Conservation (phyloP, 768 basidiomycete species). For the Phlegmacium glaucopus region DNA sequence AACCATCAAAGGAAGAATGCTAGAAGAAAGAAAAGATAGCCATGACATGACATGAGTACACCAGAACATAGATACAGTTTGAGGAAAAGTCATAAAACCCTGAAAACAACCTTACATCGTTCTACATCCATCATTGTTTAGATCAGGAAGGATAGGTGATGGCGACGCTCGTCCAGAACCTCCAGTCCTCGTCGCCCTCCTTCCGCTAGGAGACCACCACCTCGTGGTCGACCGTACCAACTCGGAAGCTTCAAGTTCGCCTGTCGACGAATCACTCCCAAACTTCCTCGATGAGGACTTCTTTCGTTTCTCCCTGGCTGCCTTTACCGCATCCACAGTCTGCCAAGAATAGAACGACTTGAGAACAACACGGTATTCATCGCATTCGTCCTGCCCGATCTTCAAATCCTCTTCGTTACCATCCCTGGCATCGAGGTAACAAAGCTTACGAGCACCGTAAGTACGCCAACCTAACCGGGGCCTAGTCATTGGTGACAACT, state of each 20-base stretch:
- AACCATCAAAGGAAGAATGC: not conserved
- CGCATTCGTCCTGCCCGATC: slow-evolving; percentile 80
- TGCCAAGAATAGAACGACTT: slow-evolving; percentile 89
- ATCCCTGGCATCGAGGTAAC: slow-evolving; percentile 70
- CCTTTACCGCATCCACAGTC: slow-evolving; percentile 73
- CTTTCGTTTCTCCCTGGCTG: slow-evolving; percentile 62
- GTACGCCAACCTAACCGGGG: slow-evolving; percentile 72
- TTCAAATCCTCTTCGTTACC: slow-evolving; percentile 57
- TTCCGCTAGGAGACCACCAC: slow-evolving; percentile 58
- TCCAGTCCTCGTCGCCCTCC: slow-evolving; percentile 27
- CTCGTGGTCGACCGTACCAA: slow-evolving; percentile 24
- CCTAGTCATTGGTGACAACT: slow-evolving; percentile 54
- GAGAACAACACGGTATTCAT: slow-evolving; percentile 64
- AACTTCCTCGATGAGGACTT: slow-evolving; percentile 45
- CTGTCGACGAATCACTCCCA: slow-evolving; percentile 32
- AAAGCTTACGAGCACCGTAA: slow-evolving; percentile 67
- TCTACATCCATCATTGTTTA: slow-evolving; percentile 60
- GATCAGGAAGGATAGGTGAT: slow-evolving; percentile 34
- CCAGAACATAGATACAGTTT: not conserved
- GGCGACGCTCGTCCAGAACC: slow-evolving; percentile 50
- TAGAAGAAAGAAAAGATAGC: slow-evolving; percentile 1
- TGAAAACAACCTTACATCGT: slow-evolving; percentile 52
- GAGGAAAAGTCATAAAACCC: slow-evolving; percentile 22
- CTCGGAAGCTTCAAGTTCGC: slow-evolving; percentile 16
- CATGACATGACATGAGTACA: slow-evolving; percentile 1